phyloP scores from a whole-genome alignment of 75 land plant genomes.

The Sequoia sempervirens region DNA sequence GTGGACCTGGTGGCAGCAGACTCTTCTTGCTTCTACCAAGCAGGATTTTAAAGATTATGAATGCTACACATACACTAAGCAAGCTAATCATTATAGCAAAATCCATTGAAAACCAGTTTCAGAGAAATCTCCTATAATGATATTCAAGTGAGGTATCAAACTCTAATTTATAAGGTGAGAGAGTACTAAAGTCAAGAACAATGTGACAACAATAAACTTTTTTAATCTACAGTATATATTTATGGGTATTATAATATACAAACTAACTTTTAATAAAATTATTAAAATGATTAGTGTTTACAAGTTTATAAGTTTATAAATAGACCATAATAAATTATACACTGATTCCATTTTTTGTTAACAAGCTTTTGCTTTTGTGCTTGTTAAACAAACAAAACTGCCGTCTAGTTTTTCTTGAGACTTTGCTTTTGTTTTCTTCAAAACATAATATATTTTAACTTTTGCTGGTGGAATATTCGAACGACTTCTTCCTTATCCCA shows the following conservation, averaged over 20 bases:
- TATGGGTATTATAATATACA: background rate
- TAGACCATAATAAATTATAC: too few relatives aligned
- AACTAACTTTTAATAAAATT: too few relatives aligned
- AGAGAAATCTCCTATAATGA: background rate
- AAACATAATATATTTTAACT: too few relatives aligned
- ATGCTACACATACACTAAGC: background rate
- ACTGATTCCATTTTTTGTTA: too few relatives aligned
- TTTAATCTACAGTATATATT: background rate
- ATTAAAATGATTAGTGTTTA: too few relatives aligned
- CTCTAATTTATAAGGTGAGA: background rate
- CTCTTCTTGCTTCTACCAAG: background rate
- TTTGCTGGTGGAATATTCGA: too few relatives aligned
- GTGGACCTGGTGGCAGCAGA: conserved; percentile 34
- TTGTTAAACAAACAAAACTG: too few relatives aligned
- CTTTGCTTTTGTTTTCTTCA: too few relatives aligned
- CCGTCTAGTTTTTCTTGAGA: too few relatives aligned
- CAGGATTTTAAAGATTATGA: background rate
- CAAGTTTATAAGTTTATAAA: too few relatives aligned
- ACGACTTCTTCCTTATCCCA: too few relatives aligned
- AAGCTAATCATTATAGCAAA: background rate
- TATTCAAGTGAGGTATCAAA: background rate
- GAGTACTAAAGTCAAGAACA: background rate
- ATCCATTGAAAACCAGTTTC: background rate
- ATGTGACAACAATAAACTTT: background rate
- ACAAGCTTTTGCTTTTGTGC: too few relatives aligned